A percentile compares a stretch with the other conserved stretches of the same genome.
phyloP scores from a whole-genome alignment of 441 rosid species.

The Croton laevigatus region DNA sequence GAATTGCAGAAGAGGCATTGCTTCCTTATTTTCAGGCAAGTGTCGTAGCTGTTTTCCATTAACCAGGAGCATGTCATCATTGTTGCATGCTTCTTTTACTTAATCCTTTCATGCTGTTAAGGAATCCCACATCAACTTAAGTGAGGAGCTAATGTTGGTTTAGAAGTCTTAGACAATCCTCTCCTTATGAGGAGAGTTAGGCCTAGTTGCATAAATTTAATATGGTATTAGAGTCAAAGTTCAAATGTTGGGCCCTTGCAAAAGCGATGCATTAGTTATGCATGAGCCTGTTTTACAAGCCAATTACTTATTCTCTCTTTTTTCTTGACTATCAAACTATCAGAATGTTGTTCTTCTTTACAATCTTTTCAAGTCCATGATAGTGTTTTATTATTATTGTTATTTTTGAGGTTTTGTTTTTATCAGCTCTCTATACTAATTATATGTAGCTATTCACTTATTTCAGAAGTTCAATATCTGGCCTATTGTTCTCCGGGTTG shows the following conservation, averaged over 20 bases:
- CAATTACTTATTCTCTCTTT: too few species aligned
- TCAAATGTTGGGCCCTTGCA: too few species aligned
- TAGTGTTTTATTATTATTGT: not conserved
- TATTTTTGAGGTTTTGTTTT: constrained; percentile 13
- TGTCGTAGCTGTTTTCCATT: constrained; percentile 13
- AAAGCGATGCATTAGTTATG: too few species aligned
- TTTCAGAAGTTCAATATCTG: constrained; percentile 87
- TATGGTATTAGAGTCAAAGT: too few species aligned
- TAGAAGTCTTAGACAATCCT: too few species aligned
- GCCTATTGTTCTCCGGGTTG: constrained; percentile 87
- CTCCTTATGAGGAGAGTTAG: too few species aligned
- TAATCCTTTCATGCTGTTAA: not conserved
- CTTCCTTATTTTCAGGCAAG: constrained; percentile 98
- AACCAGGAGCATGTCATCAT: constrained; percentile 11
- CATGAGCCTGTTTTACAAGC: too few species aligned
- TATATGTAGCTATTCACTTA: constrained; percentile 30
- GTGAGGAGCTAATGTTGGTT: too few species aligned
- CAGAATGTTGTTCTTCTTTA: not conserved
- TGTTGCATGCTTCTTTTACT: constrained; percentile 10
- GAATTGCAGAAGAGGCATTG: constrained; percentile 77
- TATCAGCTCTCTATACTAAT: constrained; percentile 34
- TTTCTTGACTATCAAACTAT: not conserved
- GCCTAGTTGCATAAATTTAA: too few species aligned
- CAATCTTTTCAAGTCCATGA: not conserved
- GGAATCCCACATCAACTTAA: too few species aligned